Conservation (phyloP, 495 filamentous ascomycete species). For the Elasticomyces elasticus region DNA sequence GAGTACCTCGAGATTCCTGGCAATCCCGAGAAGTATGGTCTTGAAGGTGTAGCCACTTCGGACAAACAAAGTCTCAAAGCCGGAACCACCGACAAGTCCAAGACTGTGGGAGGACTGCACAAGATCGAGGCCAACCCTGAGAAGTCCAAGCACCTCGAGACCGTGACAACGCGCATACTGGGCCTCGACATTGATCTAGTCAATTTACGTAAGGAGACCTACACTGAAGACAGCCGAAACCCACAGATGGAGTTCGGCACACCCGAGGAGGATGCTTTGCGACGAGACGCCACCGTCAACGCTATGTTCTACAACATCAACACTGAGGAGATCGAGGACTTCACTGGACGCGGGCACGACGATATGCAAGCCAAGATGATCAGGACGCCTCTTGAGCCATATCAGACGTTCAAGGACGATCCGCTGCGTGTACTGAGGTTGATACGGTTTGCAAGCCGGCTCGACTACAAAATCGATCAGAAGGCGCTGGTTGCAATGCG, state of each 20-base stretch:
- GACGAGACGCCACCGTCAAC: conserved; percentile 89
- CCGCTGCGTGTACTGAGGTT: conserved; percentile 81
- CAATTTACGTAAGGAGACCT: conserved; percentile 86
- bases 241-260: conserved; percentile 92
- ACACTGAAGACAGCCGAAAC: conserved; percentile 73
- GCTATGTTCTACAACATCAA: conserved; percentile 94
- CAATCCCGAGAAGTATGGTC: conserved; percentile 33
- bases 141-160: conserved; percentile 95
- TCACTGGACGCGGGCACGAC: conserved; percentile 59
- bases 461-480: conserved; percentile 65
- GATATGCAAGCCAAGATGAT: conserved; percentile 67
- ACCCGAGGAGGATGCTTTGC: conserved; percentile 75
- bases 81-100: conserved; percentile 22
- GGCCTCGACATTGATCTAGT: conserved; percentile 89
- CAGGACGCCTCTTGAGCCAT: conserved; percentile 77
- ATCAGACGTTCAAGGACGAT: conserved; percentile 91
- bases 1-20: conserved; percentile 41
- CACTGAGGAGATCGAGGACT: conserved; percentile 66
- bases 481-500: conserved; percentile 65
- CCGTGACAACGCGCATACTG: conserved; percentile 74
- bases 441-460: conserved; percentile 78
- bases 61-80: conserved; percentile 21
- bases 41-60: conserved; percentile 22
- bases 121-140: conserved; percentile 70
- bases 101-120: conserved; percentile 30